Conservation (phyloP, 768 basidiomycete species). For the Boletus pseudo-olivaceus region DNA sequence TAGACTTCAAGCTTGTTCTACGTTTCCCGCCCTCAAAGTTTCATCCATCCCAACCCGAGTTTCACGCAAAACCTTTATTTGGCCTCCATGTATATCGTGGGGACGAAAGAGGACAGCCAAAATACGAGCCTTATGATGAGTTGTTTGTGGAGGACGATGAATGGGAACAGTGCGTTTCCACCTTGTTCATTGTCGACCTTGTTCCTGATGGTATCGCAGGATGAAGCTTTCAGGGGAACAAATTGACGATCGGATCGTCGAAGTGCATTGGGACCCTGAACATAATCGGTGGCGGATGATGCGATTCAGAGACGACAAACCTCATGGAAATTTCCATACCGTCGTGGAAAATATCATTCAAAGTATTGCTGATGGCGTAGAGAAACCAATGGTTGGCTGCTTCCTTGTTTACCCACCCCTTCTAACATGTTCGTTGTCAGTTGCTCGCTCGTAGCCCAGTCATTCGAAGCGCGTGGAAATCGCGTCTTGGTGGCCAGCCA, state of each 20-base stretch:
- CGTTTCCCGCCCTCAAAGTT: slow-evolving; percentile 73
- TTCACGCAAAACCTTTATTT: slow-evolving; percentile 81
- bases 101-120: slow-evolving; percentile 47
- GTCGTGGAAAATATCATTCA: slow-evolving; percentile 87
- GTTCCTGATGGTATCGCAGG: slow-evolving; percentile 39
- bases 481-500: slow-evolving; percentile 46
- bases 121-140: slow-evolving; percentile 81
- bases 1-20: slow-evolving; percentile 95
- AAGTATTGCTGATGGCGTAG: slow-evolving; percentile 92
- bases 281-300: slow-evolving; percentile 78
- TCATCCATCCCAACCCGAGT: slow-evolving; percentile 65
- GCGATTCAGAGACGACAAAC: slow-evolving; percentile 94
- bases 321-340: slow-evolving; percentile 80
- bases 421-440: slow-evolving; percentile 38
- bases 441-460: slow-evolving; percentile 59
- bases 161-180: slow-evolving; percentile 78
- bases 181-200: not conserved
- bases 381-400: slow-evolving; percentile 71
- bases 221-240: slow-evolving; percentile 84
- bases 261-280: slow-evolving; percentile 85
- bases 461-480: slow-evolving; percentile 76
- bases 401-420: not conserved
- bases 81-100: slow-evolving; percentile 82
- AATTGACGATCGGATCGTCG: slow-evolving; percentile 89
- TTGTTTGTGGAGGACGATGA: slow-evolving; percentile 85